Evolutionary conservation across 371 early-diverging fungal genomes (phyloP).

Genomic region (Mortierella sp.): DNA sequence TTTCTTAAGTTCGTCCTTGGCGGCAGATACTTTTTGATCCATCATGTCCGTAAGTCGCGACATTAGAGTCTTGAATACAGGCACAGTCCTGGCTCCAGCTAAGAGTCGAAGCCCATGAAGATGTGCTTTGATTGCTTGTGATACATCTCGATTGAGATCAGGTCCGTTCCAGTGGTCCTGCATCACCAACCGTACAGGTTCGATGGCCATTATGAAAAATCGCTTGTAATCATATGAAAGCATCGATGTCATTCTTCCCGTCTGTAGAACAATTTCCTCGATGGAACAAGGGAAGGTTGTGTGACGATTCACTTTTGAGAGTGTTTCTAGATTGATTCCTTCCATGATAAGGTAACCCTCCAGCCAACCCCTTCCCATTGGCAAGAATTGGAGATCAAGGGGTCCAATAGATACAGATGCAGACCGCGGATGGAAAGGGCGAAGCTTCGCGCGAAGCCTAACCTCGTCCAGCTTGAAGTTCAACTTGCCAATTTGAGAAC

Average conservation of each 20-base stretch:
- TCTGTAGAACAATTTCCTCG: constrained; percentile 42
- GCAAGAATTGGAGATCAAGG: constrained; percentile 57
- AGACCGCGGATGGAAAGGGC: constrained; percentile 62
- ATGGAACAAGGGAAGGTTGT: constrained; percentile 48
- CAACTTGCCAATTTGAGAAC: constrained; percentile 83
- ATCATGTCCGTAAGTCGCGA: constrained; percentile 26
- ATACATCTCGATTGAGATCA: constrained; percentile 38
- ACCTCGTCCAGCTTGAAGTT: constrained; percentile 63
- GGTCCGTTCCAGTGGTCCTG: constrained; percentile 55
- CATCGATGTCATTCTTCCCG: constrained; percentile 47
- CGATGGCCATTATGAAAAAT: constrained; percentile 42
- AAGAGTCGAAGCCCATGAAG: constrained; percentile 44
- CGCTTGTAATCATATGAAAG: constrained; percentile 53
- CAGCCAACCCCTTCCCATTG: constrained; percentile 46
- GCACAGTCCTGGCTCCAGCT: constrained; percentile 51
- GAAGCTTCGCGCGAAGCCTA: constrained; percentile 60
- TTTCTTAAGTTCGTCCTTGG: constrained; percentile 43
- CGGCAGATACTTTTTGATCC: constrained; percentile 40
- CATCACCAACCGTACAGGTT: constrained; percentile 35
- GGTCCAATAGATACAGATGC: constrained; percentile 59
- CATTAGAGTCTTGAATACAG: constrained; percentile 43
- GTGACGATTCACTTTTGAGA: constrained; percentile 41
- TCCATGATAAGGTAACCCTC: constrained; percentile 50
- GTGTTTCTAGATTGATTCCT: constrained; percentile 31
- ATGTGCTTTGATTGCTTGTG: constrained; percentile 36